phyloP scores from a whole-genome alignment of 148 eudicot species.

The Heliosperma pusillum region DNA sequence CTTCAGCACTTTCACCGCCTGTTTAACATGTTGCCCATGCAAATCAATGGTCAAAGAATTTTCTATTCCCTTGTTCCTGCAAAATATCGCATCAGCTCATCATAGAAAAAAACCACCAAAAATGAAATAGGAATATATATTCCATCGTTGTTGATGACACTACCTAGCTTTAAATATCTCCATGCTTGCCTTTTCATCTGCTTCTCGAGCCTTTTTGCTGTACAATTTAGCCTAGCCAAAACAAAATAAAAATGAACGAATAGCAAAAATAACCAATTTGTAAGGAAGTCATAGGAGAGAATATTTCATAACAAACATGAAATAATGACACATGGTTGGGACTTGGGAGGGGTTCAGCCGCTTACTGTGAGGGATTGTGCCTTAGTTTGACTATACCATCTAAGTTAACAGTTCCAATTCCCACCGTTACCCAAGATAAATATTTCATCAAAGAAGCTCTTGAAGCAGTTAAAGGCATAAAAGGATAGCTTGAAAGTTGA shows the following conservation, averaged over 20 bases:
- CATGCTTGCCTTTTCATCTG: constrained; percentile 91
- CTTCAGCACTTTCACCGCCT: constrained; percentile 82
- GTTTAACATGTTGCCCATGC: constrained; percentile 97
- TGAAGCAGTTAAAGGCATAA: not conserved
- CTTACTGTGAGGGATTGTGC: no score
- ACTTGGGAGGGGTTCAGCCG: no score
- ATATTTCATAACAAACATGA: no score
- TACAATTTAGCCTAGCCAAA: constrained; percentile 56
- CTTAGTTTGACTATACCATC: no score
- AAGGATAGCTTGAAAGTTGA: not conserved
- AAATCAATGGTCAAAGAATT: constrained; percentile 89
- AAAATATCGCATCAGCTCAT: not conserved
- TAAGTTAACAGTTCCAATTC: no score
- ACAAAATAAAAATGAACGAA: not conserved
- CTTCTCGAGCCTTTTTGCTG: constrained; percentile 71
- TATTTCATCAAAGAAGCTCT: not conserved
- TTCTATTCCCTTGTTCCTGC: constrained; percentile 81
- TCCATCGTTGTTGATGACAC: not conserved
- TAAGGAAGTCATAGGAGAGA: no score
- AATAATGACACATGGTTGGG: no score
- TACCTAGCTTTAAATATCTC: constrained; percentile 92
- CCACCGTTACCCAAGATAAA: not conserved
- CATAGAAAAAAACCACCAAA: not conserved
- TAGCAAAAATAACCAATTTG: no score
- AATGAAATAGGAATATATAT: not conserved